Evolutionary conservation across 2,329 filamentous ascomycete species (phyloP), one percentile per base, ranked within the genome.

Genomic region (Fusarium brachygibbosum): DNA sequence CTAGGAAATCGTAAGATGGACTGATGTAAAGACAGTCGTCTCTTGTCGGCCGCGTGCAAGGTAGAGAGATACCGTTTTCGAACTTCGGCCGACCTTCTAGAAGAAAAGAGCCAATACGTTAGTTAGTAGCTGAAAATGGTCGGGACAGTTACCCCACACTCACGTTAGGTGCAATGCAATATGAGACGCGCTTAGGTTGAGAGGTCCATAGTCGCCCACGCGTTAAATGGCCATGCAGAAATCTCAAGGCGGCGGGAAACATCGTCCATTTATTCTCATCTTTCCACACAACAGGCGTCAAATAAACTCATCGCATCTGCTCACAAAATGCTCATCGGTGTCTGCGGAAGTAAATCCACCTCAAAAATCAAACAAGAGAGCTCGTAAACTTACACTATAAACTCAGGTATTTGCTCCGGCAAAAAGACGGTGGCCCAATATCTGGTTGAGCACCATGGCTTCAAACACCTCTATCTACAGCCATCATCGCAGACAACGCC

Each of bases 341-440:
- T 94, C 63, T 94, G 91, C 74, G 91, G 91, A 76, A 89, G 90
- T 91, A 84, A 76, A 80, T 67, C 14, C 6, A 31, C 46, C 42
- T 23, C 44, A 17, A 35, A 44, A 37, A 16, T 25, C 54, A 55
- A 45, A 17, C 25, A 58, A 13, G 17, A 35, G 28, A 54, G 48
- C 6, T 50, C 52, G 29, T 34, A 46, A 41, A 63, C 68, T 71
- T 57, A 68, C 58, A 52, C 23, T 48, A 38, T 23, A n/a, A 40
- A 40, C 48, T 25, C 76, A 96, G 94, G 93, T 76, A 95, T 98
- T 75, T 98, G 94, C 82, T 90, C 95, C 49, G 96, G 96, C 75
- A 98, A 98, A 83, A 90, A 90, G 77, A 93, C 93, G 12, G 93
- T 98, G 69, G 94, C 94, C 60, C 88, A 93, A 56, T 98, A 97